Conservation (phyloP, 805 yeast genomes). For the Ogataea trehaloabstinens region DNA sequence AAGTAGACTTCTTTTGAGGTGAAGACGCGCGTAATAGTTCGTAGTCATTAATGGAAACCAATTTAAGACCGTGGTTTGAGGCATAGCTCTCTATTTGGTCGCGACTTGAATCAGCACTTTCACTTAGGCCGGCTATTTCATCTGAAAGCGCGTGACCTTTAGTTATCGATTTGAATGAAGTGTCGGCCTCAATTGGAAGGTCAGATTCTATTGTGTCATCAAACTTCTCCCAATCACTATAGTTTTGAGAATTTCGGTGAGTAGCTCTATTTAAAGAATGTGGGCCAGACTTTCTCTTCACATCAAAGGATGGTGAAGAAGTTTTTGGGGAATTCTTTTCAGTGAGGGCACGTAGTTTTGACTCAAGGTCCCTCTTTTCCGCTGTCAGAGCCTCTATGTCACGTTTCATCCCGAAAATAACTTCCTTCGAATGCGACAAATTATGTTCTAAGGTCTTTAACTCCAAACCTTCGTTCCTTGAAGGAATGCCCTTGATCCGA, state of each 20-base stretch:
- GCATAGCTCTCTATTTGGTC: not conserved
- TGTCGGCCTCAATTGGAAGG: too few relatives aligned
- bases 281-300: not conserved
- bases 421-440: not conserved
- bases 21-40: too few relatives aligned
- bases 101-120: too few relatives aligned
- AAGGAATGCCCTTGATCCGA: too few relatives aligned
- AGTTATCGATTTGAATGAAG: too few relatives aligned
- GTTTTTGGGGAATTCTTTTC: not conserved
- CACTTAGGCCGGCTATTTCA: too few relatives aligned
- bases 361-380: not conserved
- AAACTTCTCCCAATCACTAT: slow-evolving; percentile 10
- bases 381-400: not conserved
- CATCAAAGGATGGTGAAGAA: not conserved
- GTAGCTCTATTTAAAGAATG: not conserved
- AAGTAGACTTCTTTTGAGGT: too few relatives aligned
- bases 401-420: not conserved
- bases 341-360: not conserved
- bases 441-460: not conserved
- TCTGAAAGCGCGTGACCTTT: too few relatives aligned
- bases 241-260: not conserved
- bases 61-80: not conserved
- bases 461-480: too few relatives aligned
- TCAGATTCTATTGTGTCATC: too few relatives aligned
- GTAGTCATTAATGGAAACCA: slow-evolving; percentile 2